A percentile compares a stretch with the other conserved stretches of the same genome.
Conservation (phyloP, 2,329 filamentous ascomycete species). For the Aspergillus sp. region DNA sequence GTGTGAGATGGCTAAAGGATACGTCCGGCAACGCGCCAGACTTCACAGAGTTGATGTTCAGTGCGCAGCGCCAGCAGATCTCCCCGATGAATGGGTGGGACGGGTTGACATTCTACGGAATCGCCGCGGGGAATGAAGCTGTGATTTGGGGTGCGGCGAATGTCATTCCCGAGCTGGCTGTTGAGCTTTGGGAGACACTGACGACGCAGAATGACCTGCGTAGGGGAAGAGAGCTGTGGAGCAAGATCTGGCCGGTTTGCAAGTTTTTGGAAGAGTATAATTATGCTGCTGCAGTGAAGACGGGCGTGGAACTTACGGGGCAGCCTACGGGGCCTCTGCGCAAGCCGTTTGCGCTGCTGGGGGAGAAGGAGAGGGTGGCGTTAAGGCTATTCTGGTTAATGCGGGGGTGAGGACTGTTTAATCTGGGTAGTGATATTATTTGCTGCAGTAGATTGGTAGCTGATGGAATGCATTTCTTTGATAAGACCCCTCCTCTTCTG, state of each 20-base stretch:
- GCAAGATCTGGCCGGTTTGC: constrained; percentile 51
- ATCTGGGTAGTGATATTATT: no score
- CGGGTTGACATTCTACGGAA: constrained; percentile 54
- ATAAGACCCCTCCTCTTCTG: no score
- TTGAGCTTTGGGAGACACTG: constrained; percentile 51
- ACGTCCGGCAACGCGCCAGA: constrained; percentile 54
- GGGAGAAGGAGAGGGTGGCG: constrained; percentile 32
- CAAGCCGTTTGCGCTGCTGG: constrained; percentile 49
- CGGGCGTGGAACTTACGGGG: constrained; percentile 50
- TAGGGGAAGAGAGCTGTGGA: constrained; percentile 49
- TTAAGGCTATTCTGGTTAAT: constrained; percentile 36
- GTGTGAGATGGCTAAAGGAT: constrained; percentile 54
- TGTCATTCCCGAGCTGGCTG: constrained; percentile 51
- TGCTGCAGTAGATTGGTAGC: no score
- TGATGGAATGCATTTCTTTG: no score
- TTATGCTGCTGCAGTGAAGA: constrained; percentile 51
- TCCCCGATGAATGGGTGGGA: constrained; percentile 57
- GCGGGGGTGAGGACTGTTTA: constrained; percentile 40
- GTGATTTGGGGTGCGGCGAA: constrained; percentile 54
- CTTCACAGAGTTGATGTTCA: constrained; percentile 51
- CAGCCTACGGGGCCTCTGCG: constrained; percentile 49
- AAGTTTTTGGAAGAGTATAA: constrained; percentile 52
- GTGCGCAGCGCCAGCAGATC: constrained; percentile 37
- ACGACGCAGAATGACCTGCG: constrained; percentile 45
- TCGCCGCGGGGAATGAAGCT: constrained; percentile 51